phyloP scores from a whole-genome alignment of 2,329 filamentous ascomycete genomes.

The Phialophora verrucosa region DNA sequence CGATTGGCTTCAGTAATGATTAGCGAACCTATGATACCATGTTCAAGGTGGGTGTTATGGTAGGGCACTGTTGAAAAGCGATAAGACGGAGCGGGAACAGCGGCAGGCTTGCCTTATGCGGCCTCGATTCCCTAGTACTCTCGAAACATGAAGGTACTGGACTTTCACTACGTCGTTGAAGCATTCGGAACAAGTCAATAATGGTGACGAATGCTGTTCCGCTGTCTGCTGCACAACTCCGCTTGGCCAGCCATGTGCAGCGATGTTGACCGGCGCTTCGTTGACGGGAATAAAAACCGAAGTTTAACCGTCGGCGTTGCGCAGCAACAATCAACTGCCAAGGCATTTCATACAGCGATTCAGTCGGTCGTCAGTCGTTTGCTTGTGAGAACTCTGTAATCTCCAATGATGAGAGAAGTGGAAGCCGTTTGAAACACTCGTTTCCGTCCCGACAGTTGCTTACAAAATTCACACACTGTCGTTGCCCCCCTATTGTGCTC shows the following conservation, averaged over 20 bases:
- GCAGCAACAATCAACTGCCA: not conserved
- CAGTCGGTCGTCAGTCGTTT: not conserved
- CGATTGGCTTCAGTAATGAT: not conserved
- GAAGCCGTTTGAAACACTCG: not conserved
- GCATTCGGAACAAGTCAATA: not conserved
- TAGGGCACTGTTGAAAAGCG: not conserved
- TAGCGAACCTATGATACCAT: conserved; percentile 14
- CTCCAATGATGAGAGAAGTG: not conserved
- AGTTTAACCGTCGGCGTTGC: not conserved
- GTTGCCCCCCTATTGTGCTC: not conserved
- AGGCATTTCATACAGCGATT: not conserved
- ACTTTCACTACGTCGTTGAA: not conserved
- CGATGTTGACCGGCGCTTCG: no score
- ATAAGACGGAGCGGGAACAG: not conserved
- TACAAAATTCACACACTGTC: not conserved
- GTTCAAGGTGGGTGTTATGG: conserved; percentile 6
- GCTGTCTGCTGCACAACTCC: not conserved
- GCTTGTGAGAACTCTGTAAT: not conserved
- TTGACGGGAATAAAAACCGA: not conserved
- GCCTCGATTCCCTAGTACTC: not conserved
- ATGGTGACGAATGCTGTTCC: not conserved
- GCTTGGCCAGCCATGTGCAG: no score
- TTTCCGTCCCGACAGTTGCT: not conserved
- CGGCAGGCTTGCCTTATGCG: not conserved
- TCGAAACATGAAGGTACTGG: not conserved